phyloP scores from a whole-genome alignment of 495 filamentous ascomycete species.

The Sordaria brevicollis region DNA sequence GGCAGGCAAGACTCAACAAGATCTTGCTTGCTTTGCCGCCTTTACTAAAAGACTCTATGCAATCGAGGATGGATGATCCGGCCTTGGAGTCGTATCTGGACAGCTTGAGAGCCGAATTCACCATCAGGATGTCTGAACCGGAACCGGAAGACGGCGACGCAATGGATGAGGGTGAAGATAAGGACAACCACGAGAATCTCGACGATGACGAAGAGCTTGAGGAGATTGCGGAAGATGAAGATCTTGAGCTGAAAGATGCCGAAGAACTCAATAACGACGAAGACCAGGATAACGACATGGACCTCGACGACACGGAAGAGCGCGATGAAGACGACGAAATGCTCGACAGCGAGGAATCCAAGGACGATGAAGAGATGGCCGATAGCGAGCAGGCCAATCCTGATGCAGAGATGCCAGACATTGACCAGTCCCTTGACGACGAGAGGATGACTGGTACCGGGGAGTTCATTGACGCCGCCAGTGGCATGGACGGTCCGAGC shows the following conservation, averaged over 20 bases:
- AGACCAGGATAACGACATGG: too few relatives aligned
- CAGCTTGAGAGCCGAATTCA: slow-evolving; percentile 68
- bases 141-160: slow-evolving; percentile 21
- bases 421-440: too few relatives aligned
- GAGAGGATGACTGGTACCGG: too few relatives aligned
- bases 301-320: too few relatives aligned
- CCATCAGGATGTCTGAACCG: slow-evolving; percentile 56
- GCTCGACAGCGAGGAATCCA: neutral
- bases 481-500: too few relatives aligned
- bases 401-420: too few relatives aligned
- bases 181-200: neutral
- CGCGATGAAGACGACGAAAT: neutral
- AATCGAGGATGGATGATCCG: slow-evolving; percentile 56
- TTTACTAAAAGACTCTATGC: slow-evolving; percentile 58
- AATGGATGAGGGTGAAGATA: neutral
- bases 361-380: neutral
- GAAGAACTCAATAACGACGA: too few relatives aligned
- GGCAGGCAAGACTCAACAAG: slow-evolving; percentile 30
- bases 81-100: slow-evolving; percentile 54
- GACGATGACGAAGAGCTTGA: slow-evolving; percentile 1
- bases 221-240: slow-evolving; percentile 1
- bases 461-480: too few relatives aligned
- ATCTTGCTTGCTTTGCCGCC: slow-evolving; percentile 66
- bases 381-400: too few relatives aligned
- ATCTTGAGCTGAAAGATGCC: too few relatives aligned